Percentiles rank a stretch among this genome's conserved stretches.
phyloP scores from a whole-genome alignment of 192 early-diverging fungal genomes.

The Backusella luteola region DNA sequence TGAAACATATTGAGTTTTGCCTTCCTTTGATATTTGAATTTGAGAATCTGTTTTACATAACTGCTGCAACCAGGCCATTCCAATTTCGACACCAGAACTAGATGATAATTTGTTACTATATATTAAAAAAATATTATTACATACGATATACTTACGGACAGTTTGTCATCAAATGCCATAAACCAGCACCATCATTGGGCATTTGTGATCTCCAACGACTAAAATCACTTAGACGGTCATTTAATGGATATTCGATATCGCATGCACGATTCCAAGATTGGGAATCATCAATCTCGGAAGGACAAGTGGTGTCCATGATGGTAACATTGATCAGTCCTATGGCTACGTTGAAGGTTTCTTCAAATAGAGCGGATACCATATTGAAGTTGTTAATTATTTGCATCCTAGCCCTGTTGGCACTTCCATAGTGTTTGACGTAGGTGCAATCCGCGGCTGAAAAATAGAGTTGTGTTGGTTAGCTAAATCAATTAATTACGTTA shows the following conservation, averaged over 20 bases:
- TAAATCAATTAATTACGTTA: neutral
- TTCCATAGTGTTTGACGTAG: constrained; percentile 57
- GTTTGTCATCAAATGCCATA: constrained; percentile 95
- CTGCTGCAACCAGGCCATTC: constrained; percentile 86
- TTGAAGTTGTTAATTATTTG: constrained; percentile 86
- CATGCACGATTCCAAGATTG: constrained; percentile 81
- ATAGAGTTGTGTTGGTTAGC: neutral
- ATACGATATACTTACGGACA: constrained; percentile 50
- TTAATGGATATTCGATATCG: constrained; percentile 64
- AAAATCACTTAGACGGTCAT: constrained; percentile 82
- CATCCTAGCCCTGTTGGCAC: constrained; percentile 51
- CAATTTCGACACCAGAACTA: constrained; percentile 74
- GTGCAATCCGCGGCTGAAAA: constrained; percentile 68
- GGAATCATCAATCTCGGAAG: constrained; percentile 32
- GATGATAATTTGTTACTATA: neutral
- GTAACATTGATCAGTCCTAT: constrained; percentile 80
- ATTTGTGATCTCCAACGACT: constrained; percentile 76
- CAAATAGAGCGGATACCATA: constrained; percentile 78
- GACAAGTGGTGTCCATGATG: constrained; percentile 64
- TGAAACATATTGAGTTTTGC: constrained; percentile 58
- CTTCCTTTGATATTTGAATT: constrained; percentile 45
- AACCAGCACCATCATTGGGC: constrained; percentile 69
- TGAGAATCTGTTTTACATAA: constrained; percentile 61
- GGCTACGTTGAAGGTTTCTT: constrained; percentile 80
- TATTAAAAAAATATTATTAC: neutral